Base-by-base conservation (phyloP, 768 basidiomycete genomes). In the Sarcodon sp. region DNA sequence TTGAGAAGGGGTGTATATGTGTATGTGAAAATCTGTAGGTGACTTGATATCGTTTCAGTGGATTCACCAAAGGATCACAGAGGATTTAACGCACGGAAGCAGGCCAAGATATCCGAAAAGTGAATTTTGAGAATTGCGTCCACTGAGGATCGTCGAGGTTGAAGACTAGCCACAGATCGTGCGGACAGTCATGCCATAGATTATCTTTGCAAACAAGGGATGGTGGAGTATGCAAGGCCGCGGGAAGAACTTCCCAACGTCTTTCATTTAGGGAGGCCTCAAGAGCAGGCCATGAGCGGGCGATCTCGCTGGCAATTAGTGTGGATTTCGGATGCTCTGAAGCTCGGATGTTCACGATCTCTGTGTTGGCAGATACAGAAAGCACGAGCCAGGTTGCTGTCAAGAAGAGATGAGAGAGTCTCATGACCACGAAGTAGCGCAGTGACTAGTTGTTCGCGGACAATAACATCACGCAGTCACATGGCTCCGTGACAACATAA, bases 281-380 rank as follows among this genome's bases (percentile, higher is more conserved):
- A 18, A 55, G 48, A 6, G 54, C 44, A 11, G 44, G 47, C 59
- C 59, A 59, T 47, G 48, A 35, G 50, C 21, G 43, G 49, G 53
- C 55, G 67, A 59, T 33, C 67, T 44, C 11, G 49, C 34, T 1
- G 53, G 45, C 62, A 65, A 64, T 33, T 57, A 57, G 38, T 50
- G 57, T 15, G 27, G 49, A n/a, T n/a, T n/a, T 37, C 58, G 52
- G 46, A 6, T 52, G 55, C 37, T 59, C 60, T 12, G 61, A 54
- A 43, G 67, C 62, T 21, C 57, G 59, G 56, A 83, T 78, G 59
- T 77, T 78, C 59, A 78, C 61, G 54, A 83, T 81, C 64, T 83
- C 79, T 34, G 81, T 83, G 60, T 83, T 81, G 16, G 72, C 78
- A 10, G 33, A 16, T 34, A 48, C 57, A 11, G 15, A 18, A 3